These are phyloP conservation scores for Cyberlindnera mycetangii DNA, from an alignment of 805 yeast species.

Conservation along the genomic window DNA sequence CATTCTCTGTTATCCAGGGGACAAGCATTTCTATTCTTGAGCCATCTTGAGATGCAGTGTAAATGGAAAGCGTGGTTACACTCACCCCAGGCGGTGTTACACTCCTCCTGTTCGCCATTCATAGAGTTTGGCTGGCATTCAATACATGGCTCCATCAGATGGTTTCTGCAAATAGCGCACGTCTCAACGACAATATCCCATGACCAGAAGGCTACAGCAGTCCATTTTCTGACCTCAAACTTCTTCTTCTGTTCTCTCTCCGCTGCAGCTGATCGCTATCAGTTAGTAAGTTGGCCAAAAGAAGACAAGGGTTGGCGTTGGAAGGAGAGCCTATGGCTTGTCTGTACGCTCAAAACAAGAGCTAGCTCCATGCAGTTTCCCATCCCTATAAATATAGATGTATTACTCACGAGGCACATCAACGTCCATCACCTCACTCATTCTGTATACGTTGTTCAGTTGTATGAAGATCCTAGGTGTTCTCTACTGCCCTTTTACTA, in stretches of 20 bases:
- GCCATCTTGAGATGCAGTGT: constrained; percentile 96
- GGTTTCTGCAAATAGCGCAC: constrained; percentile 98
- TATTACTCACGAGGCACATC: constrained; percentile 24
- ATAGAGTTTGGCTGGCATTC: constrained; percentile 89
- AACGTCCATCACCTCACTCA: constrained; percentile 28
- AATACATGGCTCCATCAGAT: constrained; percentile 96
- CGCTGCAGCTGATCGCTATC: not conserved
- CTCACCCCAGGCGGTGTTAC: constrained; percentile 95
- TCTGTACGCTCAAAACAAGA: not conserved
- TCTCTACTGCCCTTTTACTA: no score
- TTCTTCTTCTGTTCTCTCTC: constrained; percentile 46
- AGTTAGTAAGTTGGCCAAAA: not conserved
- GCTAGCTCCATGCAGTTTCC: not conserved
- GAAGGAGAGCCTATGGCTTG: no score
- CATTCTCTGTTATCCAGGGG: constrained; percentile 94
- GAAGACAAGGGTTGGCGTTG: not conserved
- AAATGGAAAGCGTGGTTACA: constrained; percentile 98
- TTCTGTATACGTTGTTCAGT: not conserved
- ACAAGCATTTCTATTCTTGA: constrained; percentile 91
- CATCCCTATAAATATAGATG: not conserved
- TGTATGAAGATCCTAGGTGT: not conserved
- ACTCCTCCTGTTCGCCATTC: constrained; percentile 61
- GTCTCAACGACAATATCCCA: constrained; percentile 96
- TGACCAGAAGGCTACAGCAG: constrained; percentile 99
- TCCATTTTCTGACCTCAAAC: constrained; percentile 96